phyloP scores from a whole-genome alignment of 2,329 filamentous ascomycete genomes.

The Hypoxylon sp. region DNA sequence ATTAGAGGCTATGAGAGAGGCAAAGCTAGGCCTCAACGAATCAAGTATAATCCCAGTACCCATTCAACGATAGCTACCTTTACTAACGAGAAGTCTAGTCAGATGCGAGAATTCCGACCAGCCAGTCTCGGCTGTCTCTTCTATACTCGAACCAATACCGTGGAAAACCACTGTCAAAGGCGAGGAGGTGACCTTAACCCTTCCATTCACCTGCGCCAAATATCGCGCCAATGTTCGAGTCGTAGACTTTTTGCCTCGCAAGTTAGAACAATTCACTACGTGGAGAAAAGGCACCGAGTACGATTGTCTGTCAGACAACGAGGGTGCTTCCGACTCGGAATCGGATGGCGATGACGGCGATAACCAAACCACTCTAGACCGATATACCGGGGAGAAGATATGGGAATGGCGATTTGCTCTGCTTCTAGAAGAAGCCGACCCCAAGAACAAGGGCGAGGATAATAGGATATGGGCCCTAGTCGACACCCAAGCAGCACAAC shows the following conservation, averaged over 20 bases:
- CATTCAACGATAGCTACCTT: background rate
- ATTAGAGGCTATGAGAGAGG: slow-evolving; percentile 43
- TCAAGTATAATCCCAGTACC: slow-evolving; percentile 34
- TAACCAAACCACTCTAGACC: slow-evolving; percentile 37
- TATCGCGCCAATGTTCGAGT: slow-evolving; percentile 78
- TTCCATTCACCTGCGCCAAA: slow-evolving; percentile 79
- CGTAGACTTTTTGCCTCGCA: slow-evolving; percentile 78
- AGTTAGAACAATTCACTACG: slow-evolving; percentile 74
- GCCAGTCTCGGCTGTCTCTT: slow-evolving; percentile 47
- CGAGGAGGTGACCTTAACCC: slow-evolving; percentile 46
- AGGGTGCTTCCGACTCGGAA: slow-evolving; percentile 46
- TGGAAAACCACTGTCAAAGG: slow-evolving; percentile 56
- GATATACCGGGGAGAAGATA: slow-evolving; percentile 41
- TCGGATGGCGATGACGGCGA: too few relatives aligned
- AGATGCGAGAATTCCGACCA: slow-evolving; percentile 56
- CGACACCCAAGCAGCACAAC: slow-evolving; percentile 62
- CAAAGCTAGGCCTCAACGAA: slow-evolving; percentile 46
- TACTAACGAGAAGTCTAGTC: slow-evolving; percentile 48
- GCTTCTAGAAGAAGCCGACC: slow-evolving; percentile 74
- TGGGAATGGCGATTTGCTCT: slow-evolving; percentile 91
- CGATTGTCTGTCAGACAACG: slow-evolving; percentile 58
- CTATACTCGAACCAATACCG: slow-evolving; percentile 51
- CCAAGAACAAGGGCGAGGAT: slow-evolving; percentile 48
- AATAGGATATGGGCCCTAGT: slow-evolving; percentile 73
- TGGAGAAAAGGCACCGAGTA: slow-evolving; percentile 57